These are phyloP conservation scores for Diaporthe aspalathi DNA, from an alignment of 2,329 filamentous ascomycete genomes.

Conservation along the genomic window DNA sequence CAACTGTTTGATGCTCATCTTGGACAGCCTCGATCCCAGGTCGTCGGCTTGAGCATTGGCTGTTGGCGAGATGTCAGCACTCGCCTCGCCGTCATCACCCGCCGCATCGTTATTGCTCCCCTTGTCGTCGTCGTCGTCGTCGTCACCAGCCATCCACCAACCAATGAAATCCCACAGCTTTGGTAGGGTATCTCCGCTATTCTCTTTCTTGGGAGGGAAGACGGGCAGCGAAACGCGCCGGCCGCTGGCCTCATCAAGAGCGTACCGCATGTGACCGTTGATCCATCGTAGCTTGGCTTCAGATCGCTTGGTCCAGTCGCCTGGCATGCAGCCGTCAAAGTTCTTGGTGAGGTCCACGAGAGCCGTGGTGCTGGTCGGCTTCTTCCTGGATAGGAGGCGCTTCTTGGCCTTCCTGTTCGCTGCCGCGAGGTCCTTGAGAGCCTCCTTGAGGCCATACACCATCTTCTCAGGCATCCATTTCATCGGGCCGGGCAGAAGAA, in stretches of 20 bases:
- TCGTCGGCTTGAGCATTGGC: background rate
- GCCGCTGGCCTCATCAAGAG: background rate
- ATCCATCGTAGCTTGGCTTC: background rate
- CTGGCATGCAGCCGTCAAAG: background rate
- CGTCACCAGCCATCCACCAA: background rate
- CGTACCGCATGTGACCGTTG: background rate
- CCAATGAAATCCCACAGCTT: no score
- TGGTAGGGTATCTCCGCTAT: no score
- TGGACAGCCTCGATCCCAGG: background rate
- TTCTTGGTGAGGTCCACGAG: background rate
- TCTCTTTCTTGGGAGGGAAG: background rate
- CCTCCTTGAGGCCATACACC: background rate
- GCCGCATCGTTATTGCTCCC: no score
- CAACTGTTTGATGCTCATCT: background rate
- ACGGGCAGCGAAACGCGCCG: background rate
- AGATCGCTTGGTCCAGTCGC: background rate
- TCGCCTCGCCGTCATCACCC: no score
- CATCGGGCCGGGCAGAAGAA: background rate
- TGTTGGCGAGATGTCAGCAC: background rate
- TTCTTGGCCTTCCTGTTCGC: conserved; percentile 17
- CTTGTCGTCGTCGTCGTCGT: background rate
- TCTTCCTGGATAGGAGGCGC: conserved; percentile 2
- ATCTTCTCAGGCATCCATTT: conserved; percentile 4
- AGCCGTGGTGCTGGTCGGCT: background rate
- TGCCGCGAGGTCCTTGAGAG: background rate